Percentiles rank a stretch among this genome's conserved stretches.
Evolutionary conservation across 345 rosid species (phyloP).

Genomic region (Arabidopsis suecica): DNA sequence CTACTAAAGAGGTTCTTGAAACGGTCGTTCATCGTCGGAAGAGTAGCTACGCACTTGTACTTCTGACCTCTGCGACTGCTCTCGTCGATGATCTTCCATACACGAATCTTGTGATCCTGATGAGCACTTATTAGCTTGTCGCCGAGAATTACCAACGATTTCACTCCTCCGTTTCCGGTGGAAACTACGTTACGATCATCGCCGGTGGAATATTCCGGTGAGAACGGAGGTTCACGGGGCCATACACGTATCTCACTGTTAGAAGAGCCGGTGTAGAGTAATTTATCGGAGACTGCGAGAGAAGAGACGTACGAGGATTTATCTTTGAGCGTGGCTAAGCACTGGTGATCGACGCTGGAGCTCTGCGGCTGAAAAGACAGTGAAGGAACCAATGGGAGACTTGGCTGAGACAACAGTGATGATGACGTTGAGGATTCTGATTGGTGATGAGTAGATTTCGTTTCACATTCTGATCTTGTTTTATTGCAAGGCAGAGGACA

Average conservation of each 20-base stretch:
- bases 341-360: slow-evolving; percentile 42
- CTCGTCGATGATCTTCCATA: slow-evolving; percentile 66
- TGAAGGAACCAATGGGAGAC: slow-evolving; percentile 62
- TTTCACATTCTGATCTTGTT: slow-evolving; percentile 34
- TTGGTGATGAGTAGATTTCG: slow-evolving; percentile 26
- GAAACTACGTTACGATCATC: slow-evolving; percentile 33
- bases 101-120: slow-evolving; percentile 77
- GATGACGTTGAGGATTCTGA: slow-evolving; percentile 50
- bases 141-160: slow-evolving; percentile 54
- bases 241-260: slow-evolving; percentile 60
- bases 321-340: slow-evolving; percentile 57
- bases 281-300: slow-evolving; percentile 51
- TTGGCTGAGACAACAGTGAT: slow-evolving; percentile 58
- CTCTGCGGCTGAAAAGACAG: slow-evolving; percentile 43
- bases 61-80: slow-evolving; percentile 17
- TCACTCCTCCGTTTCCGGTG: slow-evolving; percentile 55
- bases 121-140: slow-evolving; percentile 71
- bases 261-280: slow-evolving; percentile 61
- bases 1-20: slow-evolving; percentile 48
- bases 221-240: slow-evolving; percentile 40
- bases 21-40: slow-evolving; percentile 70
- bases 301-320: slow-evolving; percentile 62
- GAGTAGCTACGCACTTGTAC: slow-evolving; percentile 57
- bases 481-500: slow-evolving; percentile 38
- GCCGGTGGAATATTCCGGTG: slow-evolving; percentile 2